Conservation (phyloP, 2,329 filamentous ascomycete species). For the Fusarium camptoceras region DNA sequence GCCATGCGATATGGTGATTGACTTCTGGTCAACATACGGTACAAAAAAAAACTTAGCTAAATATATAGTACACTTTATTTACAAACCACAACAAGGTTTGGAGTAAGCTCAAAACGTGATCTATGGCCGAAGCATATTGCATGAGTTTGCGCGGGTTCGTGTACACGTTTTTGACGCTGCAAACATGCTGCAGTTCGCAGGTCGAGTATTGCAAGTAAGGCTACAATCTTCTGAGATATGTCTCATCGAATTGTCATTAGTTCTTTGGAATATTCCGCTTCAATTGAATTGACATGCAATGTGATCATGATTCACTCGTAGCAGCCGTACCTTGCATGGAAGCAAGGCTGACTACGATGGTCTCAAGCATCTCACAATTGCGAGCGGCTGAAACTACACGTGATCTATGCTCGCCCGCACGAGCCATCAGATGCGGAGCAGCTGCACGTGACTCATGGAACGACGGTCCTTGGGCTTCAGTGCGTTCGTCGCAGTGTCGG, state of each 20-base stretch:
- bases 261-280: background rate
- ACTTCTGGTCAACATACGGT: background rate
- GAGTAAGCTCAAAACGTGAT: background rate
- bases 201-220: background rate
- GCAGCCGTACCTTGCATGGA: slow-evolving; percentile 15
- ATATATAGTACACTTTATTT: background rate
- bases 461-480: slow-evolving; percentile 36
- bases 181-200: slow-evolving; percentile 6
- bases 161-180: background rate
- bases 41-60: too few species aligned
- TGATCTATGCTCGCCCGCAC: slow-evolving; percentile 38
- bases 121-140: background rate
- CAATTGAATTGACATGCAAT: background rate
- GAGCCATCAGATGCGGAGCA: slow-evolving; percentile 44
- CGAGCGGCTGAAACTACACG: slow-evolving; percentile 36
- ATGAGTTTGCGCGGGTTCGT: background rate
- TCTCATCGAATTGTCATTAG: too few species aligned
- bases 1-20: background rate
- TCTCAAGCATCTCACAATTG: background rate
- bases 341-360: background rate
- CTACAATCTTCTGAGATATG: background rate
- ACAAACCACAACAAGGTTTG: background rate
- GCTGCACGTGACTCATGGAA: slow-evolving; percentile 41
- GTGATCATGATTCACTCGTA: background rate
- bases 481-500: slow-evolving; percentile 39